Evolutionary conservation across 495 filamentous ascomycete species (phyloP), one percentile per base, ranked within the genome.

Genomic region (Penicillium arizonense): DNA sequence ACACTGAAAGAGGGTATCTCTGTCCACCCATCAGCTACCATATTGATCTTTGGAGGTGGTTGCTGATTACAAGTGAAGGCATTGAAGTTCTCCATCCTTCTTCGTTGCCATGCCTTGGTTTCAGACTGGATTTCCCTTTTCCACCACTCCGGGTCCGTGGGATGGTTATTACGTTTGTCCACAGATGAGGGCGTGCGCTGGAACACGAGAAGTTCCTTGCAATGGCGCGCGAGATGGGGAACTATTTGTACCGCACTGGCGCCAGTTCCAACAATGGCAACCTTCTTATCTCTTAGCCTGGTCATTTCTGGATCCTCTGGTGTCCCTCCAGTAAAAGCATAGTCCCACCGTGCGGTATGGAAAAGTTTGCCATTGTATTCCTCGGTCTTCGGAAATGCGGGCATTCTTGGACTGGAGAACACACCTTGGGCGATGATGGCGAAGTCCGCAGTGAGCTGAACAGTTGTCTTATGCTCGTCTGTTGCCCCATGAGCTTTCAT

Each of bases 171-270:
- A n/a, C 82, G 79, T 32, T 30, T 28, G 45, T 69, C 72, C 11
- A 84, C 74, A 1, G 68, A 52, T 0, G 80, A 71, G 24, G 79
- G 77, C 3, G 75, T 77, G 2, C 77, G 65, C 46, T 78, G 75
- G 52, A 76, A 70, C 13, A 78, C 71, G 10, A 71, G 74, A 11
- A 77, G 58, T n/a, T 63, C 34, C 3, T 40, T 54, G 0, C 57
- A 70, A 6, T 52, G 45, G 39, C 59, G 58, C 3, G 64, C 75
- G 5, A 64, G 49, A 3, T 59, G 43, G 3, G 61, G 57, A 14
- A 64, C 62, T 6, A 72, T 55, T 53, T 80, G 77, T 8, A 80
- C 65, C 9, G 68, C 73, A 5, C 71, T 71, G 3, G 75, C 62
- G 4, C 77, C 78, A 1, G 73, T 77, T 0, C 77, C 77, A 40